Evolutionary conservation across 352 stramenopile genomes (phyloP).

Genomic region (Globisporangium echinulatum): DNA sequence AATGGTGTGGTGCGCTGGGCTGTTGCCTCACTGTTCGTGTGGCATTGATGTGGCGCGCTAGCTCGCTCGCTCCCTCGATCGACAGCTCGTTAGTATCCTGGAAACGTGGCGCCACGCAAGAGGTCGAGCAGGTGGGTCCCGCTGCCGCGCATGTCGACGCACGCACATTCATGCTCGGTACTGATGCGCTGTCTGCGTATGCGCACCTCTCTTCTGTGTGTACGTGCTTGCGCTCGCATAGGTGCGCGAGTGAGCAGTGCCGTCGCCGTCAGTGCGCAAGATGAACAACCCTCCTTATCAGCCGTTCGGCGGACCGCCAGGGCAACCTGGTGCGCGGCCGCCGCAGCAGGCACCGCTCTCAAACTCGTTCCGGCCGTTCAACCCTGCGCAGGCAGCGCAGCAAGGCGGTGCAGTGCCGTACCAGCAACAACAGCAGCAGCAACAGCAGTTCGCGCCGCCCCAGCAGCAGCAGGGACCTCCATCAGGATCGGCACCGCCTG

Average conservation of each 20-base stretch:
- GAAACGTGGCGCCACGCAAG: conserved; percentile 13
- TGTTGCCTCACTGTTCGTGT: background rate
- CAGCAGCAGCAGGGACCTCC: conserved; percentile 20
- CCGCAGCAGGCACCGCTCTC: conserved; percentile 27
- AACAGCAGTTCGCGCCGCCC: conserved; percentile 14
- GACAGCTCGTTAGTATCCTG: conserved; percentile 5
- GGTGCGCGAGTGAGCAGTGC: background rate
- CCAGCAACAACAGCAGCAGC: conserved; percentile 32
- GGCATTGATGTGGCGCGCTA: background rate
- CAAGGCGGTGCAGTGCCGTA: conserved; percentile 43
- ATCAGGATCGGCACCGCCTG: conserved; percentile 8
- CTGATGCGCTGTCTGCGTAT: background rate
- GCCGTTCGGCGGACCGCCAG: conserved; percentile 38
- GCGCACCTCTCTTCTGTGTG: background rate
- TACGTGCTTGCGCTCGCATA: background rate
- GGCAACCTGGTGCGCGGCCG: conserved; percentile 19
- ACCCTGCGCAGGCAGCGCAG: conserved; percentile 28
- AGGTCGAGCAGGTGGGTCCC: conserved; percentile 6
- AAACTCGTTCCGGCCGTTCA: conserved; percentile 59
- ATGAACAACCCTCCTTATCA: conserved; percentile 40
- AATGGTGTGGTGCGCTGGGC: background rate
- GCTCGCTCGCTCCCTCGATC: background rate
- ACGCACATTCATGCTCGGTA: background rate
- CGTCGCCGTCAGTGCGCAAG: conserved; percentile 5
- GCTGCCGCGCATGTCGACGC: background rate